Percentiles rank a stretch among this genome's conserved stretches.
Conservation (phyloP, 1,284 basidiomycete genomes). For the Wolfiporia cocos region DNA sequence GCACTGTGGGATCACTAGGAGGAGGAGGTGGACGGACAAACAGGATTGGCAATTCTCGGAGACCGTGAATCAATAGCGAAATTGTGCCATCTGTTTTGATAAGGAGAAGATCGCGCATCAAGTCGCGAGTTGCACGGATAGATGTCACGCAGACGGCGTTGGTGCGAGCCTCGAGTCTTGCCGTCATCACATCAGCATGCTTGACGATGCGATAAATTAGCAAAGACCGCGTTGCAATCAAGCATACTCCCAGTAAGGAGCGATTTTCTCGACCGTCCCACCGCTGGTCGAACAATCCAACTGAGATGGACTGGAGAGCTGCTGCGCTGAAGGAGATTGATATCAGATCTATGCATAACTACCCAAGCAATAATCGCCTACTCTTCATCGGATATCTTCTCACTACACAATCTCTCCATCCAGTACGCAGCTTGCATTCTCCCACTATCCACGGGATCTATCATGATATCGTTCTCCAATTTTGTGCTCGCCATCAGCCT, state of each 20-base stretch:
- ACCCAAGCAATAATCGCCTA: constrained; percentile 36
- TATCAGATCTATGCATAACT: no score
- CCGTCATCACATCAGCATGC: constrained; percentile 35
- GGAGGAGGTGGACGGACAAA: no score
- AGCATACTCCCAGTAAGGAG: constrained; percentile 51
- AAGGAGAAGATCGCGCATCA: constrained; percentile 64
- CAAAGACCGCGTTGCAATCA: constrained; percentile 41
- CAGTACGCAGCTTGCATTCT: constrained; percentile 66
- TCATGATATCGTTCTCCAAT: constrained; percentile 34
- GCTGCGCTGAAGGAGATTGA: constrained; percentile 10
- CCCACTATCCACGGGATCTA: constrained; percentile 40
- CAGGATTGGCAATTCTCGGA: constrained; percentile 42
- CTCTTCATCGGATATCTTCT: constrained; percentile 44
- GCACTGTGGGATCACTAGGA: no score
- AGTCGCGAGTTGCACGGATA: constrained; percentile 54
- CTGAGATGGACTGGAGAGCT: constrained; percentile 36
- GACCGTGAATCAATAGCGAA: constrained; percentile 55
- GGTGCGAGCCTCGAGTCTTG: constrained; percentile 33
- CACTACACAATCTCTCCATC: constrained; percentile 53
- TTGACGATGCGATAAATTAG: constrained; percentile 42
- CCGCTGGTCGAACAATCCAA: constrained; percentile 60
- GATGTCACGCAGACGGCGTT: constrained; percentile 50
- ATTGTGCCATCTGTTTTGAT: constrained; percentile 48
- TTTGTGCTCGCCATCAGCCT: constrained; percentile 48
- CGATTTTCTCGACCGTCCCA: constrained; percentile 48